phyloP scores from a whole-genome alignment of 345 rosid genomes.

The Pistacia atlantica region DNA sequence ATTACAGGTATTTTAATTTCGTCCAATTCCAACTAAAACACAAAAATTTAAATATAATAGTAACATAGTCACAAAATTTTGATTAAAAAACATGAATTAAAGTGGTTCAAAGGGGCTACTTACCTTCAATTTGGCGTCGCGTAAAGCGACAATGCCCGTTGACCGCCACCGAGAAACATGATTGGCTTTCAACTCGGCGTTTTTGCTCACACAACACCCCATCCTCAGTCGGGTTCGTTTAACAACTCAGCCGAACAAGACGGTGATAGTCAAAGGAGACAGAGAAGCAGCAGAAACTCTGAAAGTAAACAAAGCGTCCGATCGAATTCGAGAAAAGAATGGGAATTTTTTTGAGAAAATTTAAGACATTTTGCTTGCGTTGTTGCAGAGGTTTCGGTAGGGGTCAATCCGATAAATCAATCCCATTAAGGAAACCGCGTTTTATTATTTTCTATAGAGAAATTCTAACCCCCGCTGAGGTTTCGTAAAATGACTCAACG shows the following conservation, averaged over 20 bases:
- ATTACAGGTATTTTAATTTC: not conserved
- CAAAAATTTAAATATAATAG: not conserved
- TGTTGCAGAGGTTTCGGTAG: not conserved
- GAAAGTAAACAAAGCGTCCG: not conserved
- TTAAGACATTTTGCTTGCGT: not conserved
- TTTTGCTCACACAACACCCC: slow-evolving; percentile 83
- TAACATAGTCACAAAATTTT: not conserved
- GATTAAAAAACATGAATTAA: not conserved
- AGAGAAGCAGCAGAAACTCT: not conserved
- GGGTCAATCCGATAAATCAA: not conserved
- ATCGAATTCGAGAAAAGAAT: not conserved
- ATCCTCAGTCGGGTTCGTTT: slow-evolving; percentile 33
- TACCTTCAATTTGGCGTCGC: slow-evolving; percentile 94
- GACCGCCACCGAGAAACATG: slow-evolving; percentile 90
- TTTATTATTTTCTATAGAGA: no score
- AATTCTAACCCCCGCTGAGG: no score
- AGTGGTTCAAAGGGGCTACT: not conserved
- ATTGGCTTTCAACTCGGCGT: slow-evolving; percentile 64
- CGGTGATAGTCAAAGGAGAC: not conserved
- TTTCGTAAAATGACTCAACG: no score
- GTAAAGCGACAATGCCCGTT: slow-evolving; percentile 90
- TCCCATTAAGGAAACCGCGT: no score
- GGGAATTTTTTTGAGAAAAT: not conserved
- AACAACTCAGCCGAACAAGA: slow-evolving; percentile 18
- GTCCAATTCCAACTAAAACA: not conserved